These are phyloP conservation scores for Candida mesenterica DNA, from an alignment of 1,139 yeast genomes.

Conservation along the genomic window DNA sequence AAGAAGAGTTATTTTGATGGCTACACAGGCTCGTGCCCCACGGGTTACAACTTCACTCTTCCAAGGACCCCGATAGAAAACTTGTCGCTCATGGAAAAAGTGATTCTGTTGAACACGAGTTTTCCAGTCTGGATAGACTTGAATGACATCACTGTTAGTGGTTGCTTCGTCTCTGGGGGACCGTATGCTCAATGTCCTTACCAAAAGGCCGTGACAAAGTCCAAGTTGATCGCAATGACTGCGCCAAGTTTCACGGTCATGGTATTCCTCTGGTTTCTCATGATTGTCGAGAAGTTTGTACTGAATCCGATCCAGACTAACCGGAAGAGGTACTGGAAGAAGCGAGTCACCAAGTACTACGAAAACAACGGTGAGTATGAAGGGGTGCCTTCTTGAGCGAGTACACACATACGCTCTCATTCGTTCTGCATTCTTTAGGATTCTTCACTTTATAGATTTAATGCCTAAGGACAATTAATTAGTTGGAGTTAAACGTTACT, in stretches of 20 bases:
- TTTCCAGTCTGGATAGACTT: constrained; percentile 75
- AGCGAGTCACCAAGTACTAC: constrained; percentile 33
- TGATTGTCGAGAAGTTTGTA: constrained; percentile 32
- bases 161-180: constrained; percentile 90
- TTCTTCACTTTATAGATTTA: too few species aligned
- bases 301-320: constrained; percentile 41
- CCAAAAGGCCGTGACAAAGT: constrained; percentile 49
- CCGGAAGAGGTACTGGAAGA: constrained; percentile 42
- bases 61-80: constrained; percentile 53
- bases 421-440: too few species aligned
- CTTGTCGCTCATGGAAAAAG: constrained; percentile 27
- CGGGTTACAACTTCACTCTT: constrained; percentile 48
- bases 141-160: constrained; percentile 69
- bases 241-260: constrained; percentile 67
- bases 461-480: too few species aligned
- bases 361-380: constrained; percentile 37
- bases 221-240: constrained; percentile 61
- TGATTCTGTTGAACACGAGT: constrained; percentile 17
- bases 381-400: constrained; percentile 41
- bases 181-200: constrained; percentile 80
- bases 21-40: constrained; percentile 44
- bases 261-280: constrained; percentile 25
- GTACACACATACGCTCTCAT: neutral
- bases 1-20: constrained; percentile 54
- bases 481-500: too few species aligned